These are phyloP conservation scores for Aspergillus fumigatus DNA, from an alignment of 2,329 filamentous ascomycete species.

Conservation along the genomic window DNA sequence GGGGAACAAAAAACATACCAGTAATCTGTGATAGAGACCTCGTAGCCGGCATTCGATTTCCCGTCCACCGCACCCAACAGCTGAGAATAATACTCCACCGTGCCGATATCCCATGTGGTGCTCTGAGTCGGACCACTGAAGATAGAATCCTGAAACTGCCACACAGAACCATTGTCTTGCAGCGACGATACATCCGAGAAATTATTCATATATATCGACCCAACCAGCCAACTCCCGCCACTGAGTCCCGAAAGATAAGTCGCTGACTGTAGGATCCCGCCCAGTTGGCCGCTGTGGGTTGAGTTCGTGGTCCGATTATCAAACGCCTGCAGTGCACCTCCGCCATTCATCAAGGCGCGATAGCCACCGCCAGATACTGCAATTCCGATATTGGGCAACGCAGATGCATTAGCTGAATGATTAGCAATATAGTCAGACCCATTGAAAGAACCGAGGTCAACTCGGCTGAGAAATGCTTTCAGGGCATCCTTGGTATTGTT, in stretches of 20 bases:
- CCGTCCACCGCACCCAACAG: constrained; percentile 54
- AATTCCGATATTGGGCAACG: constrained; percentile 66
- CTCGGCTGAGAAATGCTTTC: constrained; percentile 64
- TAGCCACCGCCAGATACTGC: constrained; percentile 83
- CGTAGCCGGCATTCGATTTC: constrained; percentile 63
- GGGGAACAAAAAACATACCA: constrained; percentile 51
- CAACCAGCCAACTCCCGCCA: constrained; percentile 80
- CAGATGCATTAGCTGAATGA: constrained; percentile 51
- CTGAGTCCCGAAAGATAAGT: constrained; percentile 81
- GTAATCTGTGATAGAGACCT: constrained; percentile 77
- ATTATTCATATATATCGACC: constrained; percentile 73
- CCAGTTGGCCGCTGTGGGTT: constrained; percentile 63
- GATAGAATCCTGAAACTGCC: constrained; percentile 42
- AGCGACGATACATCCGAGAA: constrained; percentile 62
- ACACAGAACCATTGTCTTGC: constrained; percentile 21
- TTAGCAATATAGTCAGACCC: constrained; percentile 64
- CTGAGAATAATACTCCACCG: constrained; percentile 59
- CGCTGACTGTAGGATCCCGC: constrained; percentile 73
- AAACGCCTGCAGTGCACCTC: constrained; percentile 75
- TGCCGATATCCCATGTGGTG: constrained; percentile 41
- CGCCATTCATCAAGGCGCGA: constrained; percentile 76
- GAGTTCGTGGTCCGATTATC: constrained; percentile 66
- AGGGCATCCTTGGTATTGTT: constrained; percentile 70
- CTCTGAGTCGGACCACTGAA: constrained; percentile 37
- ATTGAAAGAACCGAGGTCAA: constrained; percentile 73